A percentile compares a stretch with the other conserved stretches of the same genome.
These are phyloP conservation scores for Dendrobium catenatum DNA, from an alignment of 106 monocot species.

Conservation along the genomic window DNA sequence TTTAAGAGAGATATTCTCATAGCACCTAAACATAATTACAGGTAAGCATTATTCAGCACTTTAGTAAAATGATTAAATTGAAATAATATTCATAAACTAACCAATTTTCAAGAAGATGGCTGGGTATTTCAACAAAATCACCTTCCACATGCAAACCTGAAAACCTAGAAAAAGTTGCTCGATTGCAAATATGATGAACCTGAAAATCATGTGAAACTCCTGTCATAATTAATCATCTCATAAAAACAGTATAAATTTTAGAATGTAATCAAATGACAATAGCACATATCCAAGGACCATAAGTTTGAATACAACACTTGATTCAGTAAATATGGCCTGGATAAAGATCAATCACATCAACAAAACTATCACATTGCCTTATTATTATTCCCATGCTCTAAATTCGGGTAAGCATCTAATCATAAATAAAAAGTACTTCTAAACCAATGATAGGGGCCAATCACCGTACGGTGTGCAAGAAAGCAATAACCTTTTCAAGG, in stretches of 20 bases:
- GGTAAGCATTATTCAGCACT: background rate
- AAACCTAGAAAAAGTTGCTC: constrained; percentile 75
- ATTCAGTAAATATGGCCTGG: background rate
- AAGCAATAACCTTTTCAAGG: background rate
- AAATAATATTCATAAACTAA: constrained; percentile 15
- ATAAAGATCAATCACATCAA: background rate
- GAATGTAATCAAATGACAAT: background rate
- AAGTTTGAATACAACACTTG: background rate
- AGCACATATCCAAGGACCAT: background rate
- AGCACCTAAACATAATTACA: constrained; percentile 56
- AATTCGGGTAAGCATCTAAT: background rate
- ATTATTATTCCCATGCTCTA: background rate
- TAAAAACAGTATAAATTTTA: background rate
- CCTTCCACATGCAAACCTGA: constrained; percentile 68
- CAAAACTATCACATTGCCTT: background rate
- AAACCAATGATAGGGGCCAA: background rate
- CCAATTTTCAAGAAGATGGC: constrained; percentile 92
- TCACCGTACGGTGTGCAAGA: background rate
- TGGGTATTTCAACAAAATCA: constrained; percentile 85
- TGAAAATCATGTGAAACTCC: constrained; percentile 13
- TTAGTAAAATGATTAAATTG: background rate
- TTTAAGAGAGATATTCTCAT: constrained; percentile 66
- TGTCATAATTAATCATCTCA: background rate
- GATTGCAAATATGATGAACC: constrained; percentile 93
- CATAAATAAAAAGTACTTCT: background rate